A percentile compares a stretch with the other conserved stretches of the same genome.
These are phyloP conservation scores for Nemania diffusa DNA, from an alignment of 2,329 filamentous ascomycete genomes.

Conservation along the genomic window DNA sequence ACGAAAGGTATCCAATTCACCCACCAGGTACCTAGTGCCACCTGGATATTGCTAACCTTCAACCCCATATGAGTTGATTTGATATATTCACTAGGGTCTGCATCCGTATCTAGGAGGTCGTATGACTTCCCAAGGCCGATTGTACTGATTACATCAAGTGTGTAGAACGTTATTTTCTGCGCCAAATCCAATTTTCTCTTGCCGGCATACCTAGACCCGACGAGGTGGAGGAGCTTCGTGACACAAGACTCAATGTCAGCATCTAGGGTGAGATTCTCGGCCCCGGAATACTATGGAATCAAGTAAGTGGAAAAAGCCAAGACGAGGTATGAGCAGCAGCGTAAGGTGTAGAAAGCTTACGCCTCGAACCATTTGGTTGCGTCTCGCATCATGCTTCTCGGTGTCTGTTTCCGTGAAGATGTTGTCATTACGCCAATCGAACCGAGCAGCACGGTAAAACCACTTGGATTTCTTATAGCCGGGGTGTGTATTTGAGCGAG, in stretches of 20 bases:
- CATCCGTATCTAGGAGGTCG: slow-evolving; percentile 58
- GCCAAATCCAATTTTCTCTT: slow-evolving; percentile 56
- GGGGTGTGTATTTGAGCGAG: slow-evolving; percentile 51
- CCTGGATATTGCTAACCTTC: slow-evolving; percentile 49
- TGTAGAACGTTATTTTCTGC: slow-evolving; percentile 60
- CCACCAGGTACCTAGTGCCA: slow-evolving; percentile 42
- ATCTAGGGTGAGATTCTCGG: slow-evolving; percentile 64
- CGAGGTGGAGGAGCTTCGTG: slow-evolving; percentile 56
- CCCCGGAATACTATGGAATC: slow-evolving; percentile 61
- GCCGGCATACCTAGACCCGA: slow-evolving; percentile 55
- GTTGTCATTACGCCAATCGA: slow-evolving; percentile 62
- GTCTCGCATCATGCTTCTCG: slow-evolving; percentile 56
- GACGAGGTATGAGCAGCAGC: neutral
- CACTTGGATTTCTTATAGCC: slow-evolving; percentile 56
- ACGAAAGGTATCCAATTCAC: slow-evolving; percentile 30
- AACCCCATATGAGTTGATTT: slow-evolving; percentile 21
- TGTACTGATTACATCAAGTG: slow-evolving; percentile 63
- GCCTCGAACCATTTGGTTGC: slow-evolving; percentile 62
- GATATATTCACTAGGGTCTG: slow-evolving; percentile 57
- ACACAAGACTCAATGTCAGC: slow-evolving; percentile 60
- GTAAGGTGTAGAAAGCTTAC: slow-evolving; percentile 49
- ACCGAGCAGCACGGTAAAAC: slow-evolving; percentile 54
- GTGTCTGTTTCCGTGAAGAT: slow-evolving; percentile 63
- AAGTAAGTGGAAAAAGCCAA: neutral
- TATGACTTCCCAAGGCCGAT: slow-evolving; percentile 62